These are phyloP conservation scores for Rubia balearica DNA, from an alignment of 305 asterid species.

Conservation along the genomic window DNA sequence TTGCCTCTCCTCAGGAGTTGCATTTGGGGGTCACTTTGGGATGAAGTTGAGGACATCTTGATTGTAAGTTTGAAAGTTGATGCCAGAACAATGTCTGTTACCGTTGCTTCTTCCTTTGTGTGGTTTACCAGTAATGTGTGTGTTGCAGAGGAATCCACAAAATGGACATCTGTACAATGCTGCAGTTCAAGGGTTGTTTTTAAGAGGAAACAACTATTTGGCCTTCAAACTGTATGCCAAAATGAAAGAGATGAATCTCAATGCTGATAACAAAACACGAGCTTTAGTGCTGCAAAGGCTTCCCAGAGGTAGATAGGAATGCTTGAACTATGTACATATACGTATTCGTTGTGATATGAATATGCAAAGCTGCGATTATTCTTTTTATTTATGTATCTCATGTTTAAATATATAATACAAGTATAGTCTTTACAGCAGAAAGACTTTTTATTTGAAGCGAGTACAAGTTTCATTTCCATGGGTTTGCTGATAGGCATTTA, in stretches of 20 bases:
- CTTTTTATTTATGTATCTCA: neutral
- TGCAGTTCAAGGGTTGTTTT: slow-evolving; percentile 86
- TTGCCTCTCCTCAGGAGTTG: slow-evolving; percentile 64
- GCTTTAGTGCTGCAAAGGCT: slow-evolving; percentile 84
- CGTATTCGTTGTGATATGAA: neutral
- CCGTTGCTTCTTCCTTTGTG: neutral
- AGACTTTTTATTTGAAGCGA: neutral
- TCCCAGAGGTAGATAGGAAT: slow-evolving; percentile 21
- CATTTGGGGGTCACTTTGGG: slow-evolving; percentile 82
- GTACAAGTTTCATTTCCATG: neutral
- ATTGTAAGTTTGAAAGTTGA: slow-evolving; percentile 37
- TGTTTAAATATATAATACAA: neutral
- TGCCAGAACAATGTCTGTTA: slow-evolving; percentile 1
- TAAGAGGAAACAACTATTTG: slow-evolving; percentile 47
- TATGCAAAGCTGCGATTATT: neutral
- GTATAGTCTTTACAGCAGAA: neutral
- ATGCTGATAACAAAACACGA: slow-evolving; percentile 83
- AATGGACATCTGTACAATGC: slow-evolving; percentile 76
- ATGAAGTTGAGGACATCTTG: slow-evolving; percentile 58
- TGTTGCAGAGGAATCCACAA: slow-evolving; percentile 47
- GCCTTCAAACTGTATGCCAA: slow-evolving; percentile 60
- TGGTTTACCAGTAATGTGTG: slow-evolving; percentile 7
- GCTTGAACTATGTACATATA: neutral
- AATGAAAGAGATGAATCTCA: slow-evolving; percentile 67
- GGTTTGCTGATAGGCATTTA: neutral